Conservation (phyloP, 169 alveolate species). For the Plasmodium malariae region DNA sequence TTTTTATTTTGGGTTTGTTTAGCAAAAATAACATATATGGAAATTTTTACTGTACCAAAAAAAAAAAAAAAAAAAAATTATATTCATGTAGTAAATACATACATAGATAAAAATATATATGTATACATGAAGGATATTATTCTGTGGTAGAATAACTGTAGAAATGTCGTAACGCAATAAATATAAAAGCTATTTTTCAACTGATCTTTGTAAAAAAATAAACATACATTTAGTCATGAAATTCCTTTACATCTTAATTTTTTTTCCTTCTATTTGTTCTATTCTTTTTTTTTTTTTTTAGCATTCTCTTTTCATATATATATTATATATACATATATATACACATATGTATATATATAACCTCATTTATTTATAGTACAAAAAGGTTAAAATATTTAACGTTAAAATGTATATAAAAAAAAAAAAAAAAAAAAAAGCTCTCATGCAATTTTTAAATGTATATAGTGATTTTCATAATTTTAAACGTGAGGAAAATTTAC, state of each 20-base stretch:
- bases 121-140: too few species aligned
- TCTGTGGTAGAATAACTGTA: too few species aligned
- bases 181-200: too few species aligned
- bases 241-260: too few species aligned
- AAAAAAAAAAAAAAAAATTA: constrained; percentile 29
- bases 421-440: not conserved
- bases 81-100: not conserved
- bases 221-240: too few species aligned
- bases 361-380: constrained; percentile 1
- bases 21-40: not conserved
- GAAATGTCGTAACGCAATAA: too few species aligned
- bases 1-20: not conserved
- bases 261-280: too few species aligned
- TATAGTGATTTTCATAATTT: constrained; percentile 9
- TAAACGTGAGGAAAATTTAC: not conserved
- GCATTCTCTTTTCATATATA: too few species aligned
- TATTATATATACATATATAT: not conserved
- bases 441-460: not conserved
- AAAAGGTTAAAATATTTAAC: not conserved
- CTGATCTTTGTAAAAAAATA: too few species aligned
- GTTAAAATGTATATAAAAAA: not conserved
- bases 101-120: not conserved
- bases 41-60: constrained; percentile 8
- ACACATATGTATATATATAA: not conserved
- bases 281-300: too few species aligned